Percentiles rank a stretch among this genome's conserved stretches.
phyloP scores from a whole-genome alignment of 2,329 filamentous ascomycete genomes.

The Fusarium hostae region DNA sequence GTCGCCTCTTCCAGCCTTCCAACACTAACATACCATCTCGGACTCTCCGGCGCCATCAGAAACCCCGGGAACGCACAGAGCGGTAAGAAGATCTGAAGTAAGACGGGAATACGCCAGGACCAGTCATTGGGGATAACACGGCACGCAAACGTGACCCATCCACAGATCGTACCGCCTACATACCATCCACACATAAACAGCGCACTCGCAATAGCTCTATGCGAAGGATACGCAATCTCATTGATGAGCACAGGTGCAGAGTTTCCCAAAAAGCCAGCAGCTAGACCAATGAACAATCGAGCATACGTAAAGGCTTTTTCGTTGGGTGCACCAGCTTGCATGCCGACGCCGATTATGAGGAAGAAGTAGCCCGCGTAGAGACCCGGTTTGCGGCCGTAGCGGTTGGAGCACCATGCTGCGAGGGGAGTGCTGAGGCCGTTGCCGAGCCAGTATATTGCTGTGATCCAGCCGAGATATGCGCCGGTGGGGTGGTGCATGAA shows the following conservation, averaged over 20 bases:
- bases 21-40: slow-evolving; percentile 5
- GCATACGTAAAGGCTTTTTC: not conserved
- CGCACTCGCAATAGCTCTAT: slow-evolving; percentile 5
- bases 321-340: slow-evolving; percentile 7
- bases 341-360: slow-evolving; percentile 1
- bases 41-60: not conserved
- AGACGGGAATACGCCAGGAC: not conserved
- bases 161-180: slow-evolving; percentile 1
- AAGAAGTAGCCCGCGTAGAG: slow-evolving; percentile 5
- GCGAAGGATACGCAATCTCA: slow-evolving; percentile 11
- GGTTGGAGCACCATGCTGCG: slow-evolving; percentile 22
- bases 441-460: slow-evolving; percentile 40
- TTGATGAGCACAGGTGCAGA: not conserved
- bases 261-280: not conserved
- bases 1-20: not conserved
- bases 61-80: not conserved
- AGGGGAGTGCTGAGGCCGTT: slow-evolving; percentile 35
- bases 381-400: not conserved
- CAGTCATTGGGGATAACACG: not conserved
- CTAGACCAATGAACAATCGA: not conserved
- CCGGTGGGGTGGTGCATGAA: slow-evolving; percentile 37
- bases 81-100: not conserved
- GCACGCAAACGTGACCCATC: slow-evolving; percentile 4
- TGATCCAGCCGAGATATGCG: slow-evolving; percentile 39
- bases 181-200: slow-evolving; percentile 1